Percentiles rank a stretch among this genome's conserved stretches.
These are phyloP conservation scores for Quercus agrifolia DNA, from an alignment of 306 rosid genomes.

Conservation along the genomic window DNA sequence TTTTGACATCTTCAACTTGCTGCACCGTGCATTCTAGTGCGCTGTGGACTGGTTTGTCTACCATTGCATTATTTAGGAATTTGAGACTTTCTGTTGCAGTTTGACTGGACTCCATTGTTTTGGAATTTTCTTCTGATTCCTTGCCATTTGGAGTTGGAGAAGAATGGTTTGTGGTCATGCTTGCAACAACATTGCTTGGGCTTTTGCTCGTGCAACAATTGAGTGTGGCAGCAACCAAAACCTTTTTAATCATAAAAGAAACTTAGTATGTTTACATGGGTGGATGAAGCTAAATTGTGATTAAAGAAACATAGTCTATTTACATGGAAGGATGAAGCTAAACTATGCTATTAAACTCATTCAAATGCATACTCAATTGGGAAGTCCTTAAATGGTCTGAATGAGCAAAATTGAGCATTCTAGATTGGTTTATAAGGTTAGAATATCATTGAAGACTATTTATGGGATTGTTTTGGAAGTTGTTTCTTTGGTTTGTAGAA, in stretches of 20 bases:
- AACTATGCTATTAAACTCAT: background rate
- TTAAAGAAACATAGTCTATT: background rate
- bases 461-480: too few relatives aligned
- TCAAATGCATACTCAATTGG: too few relatives aligned
- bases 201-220: conserved; percentile 41
- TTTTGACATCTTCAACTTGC: conserved; percentile 78
- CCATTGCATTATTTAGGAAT: conserved; percentile 59
- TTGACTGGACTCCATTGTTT: conserved; percentile 14
- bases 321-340: background rate
- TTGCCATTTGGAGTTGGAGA: conserved; percentile 29
- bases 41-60: conserved; percentile 35
- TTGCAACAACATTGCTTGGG: conserved; percentile 57
- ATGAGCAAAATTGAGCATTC: too few relatives aligned
- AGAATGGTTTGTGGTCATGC: conserved; percentile 60
- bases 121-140: conserved; percentile 18
- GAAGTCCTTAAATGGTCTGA: too few relatives aligned
- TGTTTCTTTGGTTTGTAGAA: too few relatives aligned
- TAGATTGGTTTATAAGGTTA: too few relatives aligned
- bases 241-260: conserved; percentile 42
- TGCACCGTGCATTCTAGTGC: conserved; percentile 58
- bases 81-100: conserved; percentile 43
- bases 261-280: background rate
- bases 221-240: conserved; percentile 49
- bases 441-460: too few relatives aligned
- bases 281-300: background rate